Evolutionary conservation across 1,139 yeast species (phyloP).

Genomic region (Ogataea hybrid): DNA sequence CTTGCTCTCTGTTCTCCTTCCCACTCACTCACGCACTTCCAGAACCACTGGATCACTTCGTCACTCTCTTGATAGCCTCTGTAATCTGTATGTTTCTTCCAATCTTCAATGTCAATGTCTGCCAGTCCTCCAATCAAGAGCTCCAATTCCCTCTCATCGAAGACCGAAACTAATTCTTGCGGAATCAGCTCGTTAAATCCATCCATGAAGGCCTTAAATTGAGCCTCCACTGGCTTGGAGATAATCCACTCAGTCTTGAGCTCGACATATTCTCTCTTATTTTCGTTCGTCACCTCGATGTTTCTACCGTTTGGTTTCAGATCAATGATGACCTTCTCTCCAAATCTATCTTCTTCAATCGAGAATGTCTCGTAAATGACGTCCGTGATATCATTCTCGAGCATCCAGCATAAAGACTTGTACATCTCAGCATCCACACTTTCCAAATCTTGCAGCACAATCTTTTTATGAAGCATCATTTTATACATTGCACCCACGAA

Average conservation of each 20-base stretch:
- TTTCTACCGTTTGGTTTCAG: conserved; percentile 85
- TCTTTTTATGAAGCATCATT: conserved; percentile 95
- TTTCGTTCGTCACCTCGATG: conserved; percentile 90
- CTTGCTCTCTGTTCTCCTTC: conserved; percentile 96
- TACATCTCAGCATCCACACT: conserved; percentile 98
- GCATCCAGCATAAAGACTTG: conserved; percentile 91
- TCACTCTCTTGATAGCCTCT: conserved; percentile 97
- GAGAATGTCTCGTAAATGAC: conserved; percentile 86
- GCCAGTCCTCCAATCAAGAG: conserved; percentile 97
- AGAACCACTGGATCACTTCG: conserved; percentile 97
- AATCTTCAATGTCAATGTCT: conserved; percentile 95
- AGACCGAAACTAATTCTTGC: conserved; percentile 91
- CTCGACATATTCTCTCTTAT: conserved; percentile 94
- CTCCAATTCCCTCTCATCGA: conserved; percentile 96
- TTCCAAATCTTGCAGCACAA: conserved; percentile 95
- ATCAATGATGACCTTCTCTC: conserved; percentile 87
- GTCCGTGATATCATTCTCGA: conserved; percentile 89
- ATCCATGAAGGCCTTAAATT: conserved; percentile 91
- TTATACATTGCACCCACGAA: conserved; percentile 97
- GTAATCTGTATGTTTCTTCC: conserved; percentile 98
- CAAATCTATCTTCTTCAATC: conserved; percentile 95
- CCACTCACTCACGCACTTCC: conserved; percentile 94
- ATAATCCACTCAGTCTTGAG: conserved; percentile 96
- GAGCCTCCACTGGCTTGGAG: conserved; percentile 88
- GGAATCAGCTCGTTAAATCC: conserved; percentile 98